Conservation (phyloP, 176 grass and related monocot species). For the Paspalum notatum region DNA sequence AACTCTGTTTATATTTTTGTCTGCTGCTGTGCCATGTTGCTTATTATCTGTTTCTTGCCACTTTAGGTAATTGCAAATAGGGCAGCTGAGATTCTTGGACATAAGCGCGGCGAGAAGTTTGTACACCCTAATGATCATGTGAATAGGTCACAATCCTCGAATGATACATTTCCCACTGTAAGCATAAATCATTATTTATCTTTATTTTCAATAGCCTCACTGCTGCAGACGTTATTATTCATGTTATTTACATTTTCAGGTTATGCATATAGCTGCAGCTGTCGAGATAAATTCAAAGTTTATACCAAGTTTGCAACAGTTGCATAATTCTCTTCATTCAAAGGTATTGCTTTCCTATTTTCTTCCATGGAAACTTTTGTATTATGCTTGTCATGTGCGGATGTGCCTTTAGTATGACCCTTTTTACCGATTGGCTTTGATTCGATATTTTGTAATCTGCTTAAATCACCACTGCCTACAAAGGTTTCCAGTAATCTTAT, state of each 20-base stretch:
- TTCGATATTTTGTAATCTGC: conserved; percentile 10
- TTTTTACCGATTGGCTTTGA: conserved; percentile 15
- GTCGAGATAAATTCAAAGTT: conserved; percentile 83
- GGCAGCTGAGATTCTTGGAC: conserved; percentile 95
- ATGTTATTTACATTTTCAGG: conserved; percentile 59
- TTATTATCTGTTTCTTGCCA: conserved; percentile 31
- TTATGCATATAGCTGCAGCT: conserved; percentile 98
- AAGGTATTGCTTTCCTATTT: conserved; percentile 59
- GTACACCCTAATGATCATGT: conserved; percentile 99
- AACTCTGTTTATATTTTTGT: neutral
- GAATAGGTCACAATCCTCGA: conserved; percentile 95
- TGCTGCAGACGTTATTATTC: conserved; percentile 30
- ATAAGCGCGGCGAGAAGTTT: conserved; percentile 83
- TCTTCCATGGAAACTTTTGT: conserved; percentile 4
- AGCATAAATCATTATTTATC: conserved; percentile 43
- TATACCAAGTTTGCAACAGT: conserved; percentile 80
- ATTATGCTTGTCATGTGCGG: neutral
- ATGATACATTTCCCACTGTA: conserved; percentile 99
- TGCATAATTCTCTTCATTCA: conserved; percentile 81
- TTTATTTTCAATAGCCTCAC: conserved; percentile 13
- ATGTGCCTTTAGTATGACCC: neutral
- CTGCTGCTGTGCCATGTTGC: conserved; percentile 20
- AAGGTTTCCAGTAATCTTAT: neutral
- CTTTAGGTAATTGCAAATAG: conserved; percentile 95
- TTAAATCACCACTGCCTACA: conserved; percentile 6